Base-by-base conservation (phyloP, 2,329 filamentous ascomycete genomes). In the Blastomyces percursus region DNA sequence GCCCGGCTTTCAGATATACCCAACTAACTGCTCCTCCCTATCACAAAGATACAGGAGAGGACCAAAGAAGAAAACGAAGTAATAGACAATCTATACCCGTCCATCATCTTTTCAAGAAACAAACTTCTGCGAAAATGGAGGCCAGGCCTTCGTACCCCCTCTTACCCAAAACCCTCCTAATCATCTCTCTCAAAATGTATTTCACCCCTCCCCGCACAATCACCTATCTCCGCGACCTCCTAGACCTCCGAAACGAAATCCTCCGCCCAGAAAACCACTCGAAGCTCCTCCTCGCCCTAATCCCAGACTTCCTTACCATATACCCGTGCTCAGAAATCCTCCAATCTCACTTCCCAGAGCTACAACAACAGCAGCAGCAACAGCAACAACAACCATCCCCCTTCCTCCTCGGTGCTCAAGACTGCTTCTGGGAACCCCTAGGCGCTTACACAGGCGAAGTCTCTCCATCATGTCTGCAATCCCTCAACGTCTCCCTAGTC, bases 361-460 rank as follows among this genome's bases (percentile, higher is more conserved):
- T 35, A 6, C 8, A 35, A 9, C 32, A 35, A 35, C 32, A 32
- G 30, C 30, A 32, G 7, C 4, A 35, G 8, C 63, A 73, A 21
- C 55, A 58, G n/a, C 35, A 56, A 27, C 30, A 48, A 16, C 73
- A 80, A 61, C 75, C 71, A 9, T 78, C 81, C 1, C 74, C 75
- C 61, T 75, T 93, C 70, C 77, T 83, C 55, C 78, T 88, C 32
- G 91, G 90, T 62, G 90, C 90, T 0, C 90, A 95, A 73, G 87
- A 94, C 74, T 84, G 84, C 66, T 86, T 86, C 75, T 84, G 81
- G 79, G 85, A 90, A 66, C 82, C 88, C 68, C 74, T 76, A 54
- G 90, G 91, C 63, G 83, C 90, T 1, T 91, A 84, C 72, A 95
- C 90, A 0, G 90, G 90, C 61, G 88, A 91, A 69, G 83, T 92